Percentiles rank a stretch among this genome's conserved stretches.
Conservation (phyloP, 2,329 filamentous ascomycete genomes). For the Aspergillus unguis region DNA sequence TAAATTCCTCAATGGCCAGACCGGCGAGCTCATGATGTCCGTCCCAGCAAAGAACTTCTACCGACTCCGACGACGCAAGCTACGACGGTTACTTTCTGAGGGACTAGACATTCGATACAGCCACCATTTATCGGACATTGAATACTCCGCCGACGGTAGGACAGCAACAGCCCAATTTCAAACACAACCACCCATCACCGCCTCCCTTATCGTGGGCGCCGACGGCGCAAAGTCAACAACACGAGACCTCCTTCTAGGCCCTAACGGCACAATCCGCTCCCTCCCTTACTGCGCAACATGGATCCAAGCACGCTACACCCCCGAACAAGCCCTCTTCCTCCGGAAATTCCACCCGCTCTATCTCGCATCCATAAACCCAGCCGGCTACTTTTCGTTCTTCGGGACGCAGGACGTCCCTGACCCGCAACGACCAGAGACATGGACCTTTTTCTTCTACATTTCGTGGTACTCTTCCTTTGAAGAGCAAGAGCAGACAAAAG, state of each 20-base stretch:
- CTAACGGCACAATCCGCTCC: conserved; percentile 30
- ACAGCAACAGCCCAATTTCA: conserved; percentile 17
- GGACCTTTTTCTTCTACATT: conserved; percentile 47
- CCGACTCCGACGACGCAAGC: conserved; percentile 28
- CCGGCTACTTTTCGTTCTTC: conserved; percentile 46
- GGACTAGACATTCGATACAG: conserved; percentile 27
- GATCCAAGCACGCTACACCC: conserved; percentile 42
- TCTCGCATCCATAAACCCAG: conserved; percentile 43
- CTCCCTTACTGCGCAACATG: conserved; percentile 48
- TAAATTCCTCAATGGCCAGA: conserved; percentile 26
- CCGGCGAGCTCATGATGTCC: conserved; percentile 24
- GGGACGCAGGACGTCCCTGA: conserved; percentile 31
- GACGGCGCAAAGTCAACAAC: conserved; percentile 26
- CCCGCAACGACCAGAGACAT: conserved; percentile 25
- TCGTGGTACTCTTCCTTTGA: conserved; percentile 41
- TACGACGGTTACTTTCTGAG: conserved; percentile 26
- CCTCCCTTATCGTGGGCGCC: conserved; percentile 23
- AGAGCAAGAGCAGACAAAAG: conserved; percentile 32
- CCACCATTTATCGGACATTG: conserved; percentile 17
- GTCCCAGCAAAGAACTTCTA: conserved; percentile 28
- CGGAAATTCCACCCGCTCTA: conserved; percentile 47
- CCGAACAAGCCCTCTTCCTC: conserved; percentile 43
- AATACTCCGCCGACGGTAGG: conserved; percentile 17
- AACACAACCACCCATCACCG: conserved; percentile 18
- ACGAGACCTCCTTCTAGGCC: conserved; percentile 28